Evolutionary conservation across 306 rosid genomes (phyloP).

Genomic region (Gillenia trifoliata): DNA sequence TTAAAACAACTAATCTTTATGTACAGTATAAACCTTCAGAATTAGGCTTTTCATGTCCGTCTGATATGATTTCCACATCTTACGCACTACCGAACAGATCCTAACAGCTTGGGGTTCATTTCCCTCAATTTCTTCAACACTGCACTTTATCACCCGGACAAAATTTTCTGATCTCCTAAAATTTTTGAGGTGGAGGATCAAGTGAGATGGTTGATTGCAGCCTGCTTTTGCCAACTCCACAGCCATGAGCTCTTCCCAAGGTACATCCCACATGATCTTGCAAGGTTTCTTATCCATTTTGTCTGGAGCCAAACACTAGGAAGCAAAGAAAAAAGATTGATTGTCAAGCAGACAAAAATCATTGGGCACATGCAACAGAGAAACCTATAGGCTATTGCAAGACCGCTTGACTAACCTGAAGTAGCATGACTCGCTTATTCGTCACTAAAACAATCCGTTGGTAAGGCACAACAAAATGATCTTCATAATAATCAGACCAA

Average conservation of each 20-base stretch:
- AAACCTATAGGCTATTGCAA: not conserved
- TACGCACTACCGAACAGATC: conserved; percentile 64
- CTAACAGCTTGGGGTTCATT: conserved; percentile 75
- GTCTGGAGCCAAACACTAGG: conserved; percentile 76
- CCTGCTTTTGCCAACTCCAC: conserved; percentile 87
- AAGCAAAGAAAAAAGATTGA: conserved; percentile 18
- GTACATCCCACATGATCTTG: conserved; percentile 92
- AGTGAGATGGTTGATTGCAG: conserved; percentile 65
- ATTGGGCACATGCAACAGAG: not conserved
- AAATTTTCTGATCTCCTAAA: conserved; percentile 79
- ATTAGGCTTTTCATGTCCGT: conserved; percentile 56
- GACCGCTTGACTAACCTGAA: conserved; percentile 62
- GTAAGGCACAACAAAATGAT: conserved; percentile 67
- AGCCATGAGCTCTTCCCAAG: conserved; percentile 94
- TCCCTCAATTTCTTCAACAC: conserved; percentile 50
- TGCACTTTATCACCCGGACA: conserved; percentile 73
- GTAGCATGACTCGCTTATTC: conserved; percentile 80
- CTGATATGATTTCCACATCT: conserved; percentile 74
- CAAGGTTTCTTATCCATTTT: conserved; percentile 86
- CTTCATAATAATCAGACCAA: conserved; percentile 85
- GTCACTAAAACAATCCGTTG: conserved; percentile 81
- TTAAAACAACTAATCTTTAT: conserved; percentile 16
- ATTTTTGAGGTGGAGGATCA: conserved; percentile 84
- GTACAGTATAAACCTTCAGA: conserved; percentile 55
- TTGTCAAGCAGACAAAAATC: conserved; percentile 28